Base-by-base conservation (phyloP, 169 alveolate species). In the Miamiensis avidus region DNA sequence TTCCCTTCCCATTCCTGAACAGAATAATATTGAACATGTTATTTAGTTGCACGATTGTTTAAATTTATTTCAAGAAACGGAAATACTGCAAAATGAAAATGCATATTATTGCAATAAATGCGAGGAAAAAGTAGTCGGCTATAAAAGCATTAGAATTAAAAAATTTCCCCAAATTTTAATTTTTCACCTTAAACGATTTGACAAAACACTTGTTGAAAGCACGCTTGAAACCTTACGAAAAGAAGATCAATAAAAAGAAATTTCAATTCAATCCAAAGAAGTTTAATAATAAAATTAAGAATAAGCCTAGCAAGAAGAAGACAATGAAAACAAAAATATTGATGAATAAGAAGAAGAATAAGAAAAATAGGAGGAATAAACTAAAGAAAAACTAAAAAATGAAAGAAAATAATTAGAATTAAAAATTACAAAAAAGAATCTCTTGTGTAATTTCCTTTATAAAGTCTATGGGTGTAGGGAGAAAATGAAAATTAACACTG, bases 401-500 rank as follows among this genome's bases (percentile, higher is more conserved):
- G 4, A 49, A 20, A 11, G 4, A 11, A 49, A 4, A 4, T 49
- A 49, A 49, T 20, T 49, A 20, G 69, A 49, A 49, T 11, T 49
- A 20, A 11, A 49, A 49, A 49, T 49, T 11, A 49, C 69, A 49
- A 49, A 49, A 49, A 49, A 49, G 4, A 49, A 49, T 49, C 20
- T 11, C 4, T 11, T 11, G 69, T 49, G 4, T 4, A 49, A 49
- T 4, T 49, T 49, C 69, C 69, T 49, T 49, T 49, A 49, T 20
- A 49, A 49, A 49, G 69, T 49, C 69, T 20, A 49, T 49, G 26
- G 26, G 69, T 49, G 4, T 20, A 11, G 26, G 4, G 20, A 49
- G 20, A 49, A 49, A 49, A 49, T 11, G 64, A 82, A 28, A 30
- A 72, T 26, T 69, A 82, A 72, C 29, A 74, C 29, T 81, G 85